These are phyloP conservation scores for Lolium perenne DNA, from an alignment of 176 grass and related monocot species.

Conservation along the genomic window DNA sequence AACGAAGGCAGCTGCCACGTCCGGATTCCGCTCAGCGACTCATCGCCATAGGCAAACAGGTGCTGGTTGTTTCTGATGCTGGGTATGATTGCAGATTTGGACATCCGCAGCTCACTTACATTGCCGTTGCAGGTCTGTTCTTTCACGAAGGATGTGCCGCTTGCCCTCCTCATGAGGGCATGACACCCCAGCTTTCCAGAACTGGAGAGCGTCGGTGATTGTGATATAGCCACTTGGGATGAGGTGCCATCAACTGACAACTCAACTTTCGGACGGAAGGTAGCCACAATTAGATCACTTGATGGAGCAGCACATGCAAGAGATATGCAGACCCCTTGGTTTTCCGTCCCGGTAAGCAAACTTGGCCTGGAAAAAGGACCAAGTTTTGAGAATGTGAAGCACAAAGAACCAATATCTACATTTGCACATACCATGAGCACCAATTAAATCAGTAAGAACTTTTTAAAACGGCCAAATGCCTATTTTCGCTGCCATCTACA, in stretches of 20 bases:
- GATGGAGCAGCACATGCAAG: slow-evolving; percentile 57
- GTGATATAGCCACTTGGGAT: slow-evolving; percentile 49
- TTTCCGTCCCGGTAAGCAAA: slow-evolving; percentile 62
- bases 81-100: slow-evolving; percentile 73
- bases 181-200: slow-evolving; percentile 71
- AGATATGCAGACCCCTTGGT: slow-evolving; percentile 75
- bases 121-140: slow-evolving; percentile 48
- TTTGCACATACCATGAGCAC: background rate
- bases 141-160: slow-evolving; percentile 44
- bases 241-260: slow-evolving; percentile 38
- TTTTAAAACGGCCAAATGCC: slow-evolving; percentile 37
- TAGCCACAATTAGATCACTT: slow-evolving; percentile 67
- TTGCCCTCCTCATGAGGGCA: slow-evolving; percentile 55
- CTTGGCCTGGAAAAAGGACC: slow-evolving; percentile 52
- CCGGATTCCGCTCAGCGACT: slow-evolving; percentile 56
- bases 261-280: slow-evolving; percentile 80
- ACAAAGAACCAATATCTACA: slow-evolving; percentile 10
- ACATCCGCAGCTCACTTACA: slow-evolving; percentile 80
- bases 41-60: slow-evolving; percentile 80
- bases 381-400: slow-evolving; percentile 32
- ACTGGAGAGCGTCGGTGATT: slow-evolving; percentile 39
- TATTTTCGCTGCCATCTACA: slow-evolving; percentile 47
- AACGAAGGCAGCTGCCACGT: slow-evolving; percentile 72
- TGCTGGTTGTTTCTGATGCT: slow-evolving; percentile 20
- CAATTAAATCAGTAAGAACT: background rate